phyloP scores from a whole-genome alignment of 1,284 basidiomycete genomes.

The Pseudozyma tsukubaensis region DNA sequence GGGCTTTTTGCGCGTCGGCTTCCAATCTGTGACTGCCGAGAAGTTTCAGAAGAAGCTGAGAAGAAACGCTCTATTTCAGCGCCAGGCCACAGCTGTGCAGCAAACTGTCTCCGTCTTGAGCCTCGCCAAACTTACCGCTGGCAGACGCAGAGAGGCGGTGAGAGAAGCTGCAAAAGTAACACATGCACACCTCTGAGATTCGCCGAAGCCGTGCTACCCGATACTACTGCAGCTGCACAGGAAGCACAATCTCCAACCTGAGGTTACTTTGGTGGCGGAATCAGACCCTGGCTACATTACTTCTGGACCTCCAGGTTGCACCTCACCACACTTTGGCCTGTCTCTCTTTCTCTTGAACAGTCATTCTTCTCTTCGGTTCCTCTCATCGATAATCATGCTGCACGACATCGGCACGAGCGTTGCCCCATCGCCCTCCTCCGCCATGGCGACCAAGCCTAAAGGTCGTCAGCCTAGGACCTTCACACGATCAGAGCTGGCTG shows the following conservation, averaged over 20 bases:
- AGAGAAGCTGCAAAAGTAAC: conserved; percentile 1
- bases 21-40: not conserved
- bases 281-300: no score
- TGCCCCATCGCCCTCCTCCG: conserved; percentile 3
- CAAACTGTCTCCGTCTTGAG: no score
- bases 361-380: no score
- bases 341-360: no score
- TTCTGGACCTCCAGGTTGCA: no score
- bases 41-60: not conserved
- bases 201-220: not conserved
- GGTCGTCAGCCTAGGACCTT: conserved; percentile 31
- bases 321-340: no score
- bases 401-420: conserved; percentile 9
- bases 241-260: not conserved
- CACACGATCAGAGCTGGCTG: conserved; percentile 58
- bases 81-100: not conserved
- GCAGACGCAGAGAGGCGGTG: not conserved
- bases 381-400: conserved; percentile 1
- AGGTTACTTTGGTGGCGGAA: not conserved
- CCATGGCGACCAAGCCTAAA: conserved; percentile 1
- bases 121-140: not conserved
- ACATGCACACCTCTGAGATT: not conserved
- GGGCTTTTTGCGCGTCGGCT: not conserved
- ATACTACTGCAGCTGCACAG: not conserved
- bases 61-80: conserved; percentile 1